Evolutionary conservation across 257 asterid species (phyloP), one percentile per base, ranked within the genome.

Genomic region (Primulina tabacum): DNA sequence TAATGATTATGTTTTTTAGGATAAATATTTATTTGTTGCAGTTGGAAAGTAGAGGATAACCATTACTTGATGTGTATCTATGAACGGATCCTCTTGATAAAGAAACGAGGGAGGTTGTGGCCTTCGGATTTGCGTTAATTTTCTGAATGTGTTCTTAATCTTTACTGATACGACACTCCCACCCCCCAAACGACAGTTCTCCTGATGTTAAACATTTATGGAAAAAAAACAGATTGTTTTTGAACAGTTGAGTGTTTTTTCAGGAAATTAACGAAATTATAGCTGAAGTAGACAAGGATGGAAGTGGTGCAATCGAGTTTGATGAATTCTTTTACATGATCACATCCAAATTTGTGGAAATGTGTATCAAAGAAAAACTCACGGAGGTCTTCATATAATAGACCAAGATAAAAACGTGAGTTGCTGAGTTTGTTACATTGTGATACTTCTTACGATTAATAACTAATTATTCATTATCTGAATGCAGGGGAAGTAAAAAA

Each of bases 281-380:
- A 72, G 96, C 96, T 67, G 99, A 90, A 67, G 96, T 93, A 20
- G 96, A 89, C 80, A 89, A 90, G 80, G 97, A 90, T 82, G 95
- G 91, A 29, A 93, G 96, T 85, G 99, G 97, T 20, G 86, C 96
- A 30, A 90, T 90, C 40, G 96, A 90, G 75, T 90, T 87, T 33
- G 95, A 86, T 75, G 95, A 93, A 76, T 93, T 93, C 80, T 82
- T 80, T 65, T 86, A 81, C 84, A 87, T 93, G 96, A 85, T 93
- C 97, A 93, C 99, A 7, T 96, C 96, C 50, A 90, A 89, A 76
- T 86, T 87, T 67, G 96, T 92, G 60, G 99, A 93, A 82, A 83
- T 95, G 78, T 96, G 87, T 80, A 83, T 85, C 35, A 85, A 83
- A 76, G 96, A 89, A 80, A 96, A 93, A 77, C 91, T 93, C 57